Evolutionary conservation across 805 yeast species (phyloP), one percentile per base, ranked within the genome.

Genomic region (Barnettozyma pratensis): DNA sequence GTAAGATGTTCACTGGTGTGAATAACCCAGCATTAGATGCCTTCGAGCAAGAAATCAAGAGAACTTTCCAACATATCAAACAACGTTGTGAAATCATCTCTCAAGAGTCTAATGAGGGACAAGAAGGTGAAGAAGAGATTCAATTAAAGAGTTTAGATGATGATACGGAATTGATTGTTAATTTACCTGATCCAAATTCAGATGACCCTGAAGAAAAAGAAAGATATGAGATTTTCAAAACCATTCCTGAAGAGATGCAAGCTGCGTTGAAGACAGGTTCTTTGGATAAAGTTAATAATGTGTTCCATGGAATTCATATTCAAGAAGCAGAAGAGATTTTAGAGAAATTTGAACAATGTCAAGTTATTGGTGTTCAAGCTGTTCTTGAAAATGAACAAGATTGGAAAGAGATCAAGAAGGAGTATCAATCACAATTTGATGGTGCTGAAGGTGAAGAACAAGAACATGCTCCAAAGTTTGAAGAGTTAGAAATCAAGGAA

Each of bases 111-210:
- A 65, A 57, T 5, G 65, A 62, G 10, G 72, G 63, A 5, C 68
- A 59, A 6, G 69, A 66, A 30, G 78, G 66, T 37, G 91, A 81
- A 41, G 92, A 82, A 44, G 81, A 85, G 51, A 90, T 92, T 55
- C 99, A 92, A 68, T 73, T 92, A 62, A 87, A 87, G 61, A 81
- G 96, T 0, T 76, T 91, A 50, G 98, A 92, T 66, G 96, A 94
- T 39, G 76, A 82, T 50, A 79, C 90, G 2, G 83, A 85, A 64
- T 73, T 92, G 40, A 74, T 79, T 42, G 88, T 92, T 11, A 76
- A 74, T 49, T 68, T 87, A 12, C 97, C 97, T 6, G 67, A 72
- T 52, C 74, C 77, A 4, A 67, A 75, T 4, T 73, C 75, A 3
- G 69, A 64, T 25, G 80, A 77, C 46, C 68, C 68, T 0, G 70